phyloP scores from a whole-genome alignment of 441 rosid genomes.

The Brassica balearica region DNA sequence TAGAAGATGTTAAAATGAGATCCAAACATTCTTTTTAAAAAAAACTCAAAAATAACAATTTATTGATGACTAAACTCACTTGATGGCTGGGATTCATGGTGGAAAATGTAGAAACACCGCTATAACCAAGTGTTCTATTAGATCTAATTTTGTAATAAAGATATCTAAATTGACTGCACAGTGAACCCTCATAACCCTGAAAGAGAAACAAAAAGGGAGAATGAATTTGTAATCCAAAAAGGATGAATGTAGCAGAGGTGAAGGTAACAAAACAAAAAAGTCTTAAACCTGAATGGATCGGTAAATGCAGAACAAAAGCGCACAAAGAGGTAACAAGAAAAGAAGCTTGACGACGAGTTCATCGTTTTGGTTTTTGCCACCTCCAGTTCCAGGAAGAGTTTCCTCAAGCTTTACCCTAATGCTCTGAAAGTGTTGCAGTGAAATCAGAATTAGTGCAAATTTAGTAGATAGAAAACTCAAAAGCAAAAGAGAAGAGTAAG shows the following conservation, averaged over 20 bases:
- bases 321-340: conserved; percentile 49
- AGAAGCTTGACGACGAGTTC: conserved; percentile 50
- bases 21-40: neutral
- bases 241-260: too few relatives aligned
- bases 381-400: conserved; percentile 57
- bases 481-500: conserved; percentile 42
- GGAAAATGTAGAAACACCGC: conserved; percentile 59
- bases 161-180: conserved; percentile 66
- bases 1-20: conserved; percentile 10
- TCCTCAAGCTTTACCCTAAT: conserved; percentile 48
- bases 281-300: conserved; percentile 58
- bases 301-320: conserved; percentile 51
- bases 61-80: conserved; percentile 48
- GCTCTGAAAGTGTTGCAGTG: conserved; percentile 30
- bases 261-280: neutral
- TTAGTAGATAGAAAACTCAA: conserved; percentile 55
- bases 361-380: conserved; percentile 50
- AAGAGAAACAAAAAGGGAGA: conserved; percentile 18
- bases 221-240: neutral
- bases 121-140: conserved; percentile 56
- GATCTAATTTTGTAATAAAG: conserved; percentile 59
- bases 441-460: neutral
- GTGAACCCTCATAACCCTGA: conserved; percentile 56
- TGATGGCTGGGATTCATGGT: conserved; percentile 53
- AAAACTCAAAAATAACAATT: too few relatives aligned